Evolutionary conservation across 2,329 filamentous ascomycete genomes (phyloP).

Genomic region (Sarocladiaceae sp.): DNA sequence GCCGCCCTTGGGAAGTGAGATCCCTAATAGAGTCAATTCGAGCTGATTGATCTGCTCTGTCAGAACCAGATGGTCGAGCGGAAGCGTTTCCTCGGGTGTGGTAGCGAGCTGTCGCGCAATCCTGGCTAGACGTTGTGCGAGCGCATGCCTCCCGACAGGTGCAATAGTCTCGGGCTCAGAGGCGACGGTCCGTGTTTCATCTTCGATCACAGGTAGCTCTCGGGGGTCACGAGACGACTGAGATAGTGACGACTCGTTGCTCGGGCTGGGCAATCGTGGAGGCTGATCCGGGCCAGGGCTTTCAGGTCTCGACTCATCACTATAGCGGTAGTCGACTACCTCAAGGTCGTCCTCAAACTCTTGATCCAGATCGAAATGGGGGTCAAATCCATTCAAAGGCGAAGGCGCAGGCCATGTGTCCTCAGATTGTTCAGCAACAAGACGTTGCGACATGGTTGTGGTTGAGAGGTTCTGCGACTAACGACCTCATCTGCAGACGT

Average conservation of each 20-base stretch:
- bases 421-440: not conserved
- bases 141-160: not conserved
- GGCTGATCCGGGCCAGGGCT: not conserved
- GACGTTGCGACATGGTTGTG: not conserved
- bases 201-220: not conserved
- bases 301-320: not conserved
- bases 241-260: not conserved
- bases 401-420: not conserved
- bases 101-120: slow-evolving; percentile 1
- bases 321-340: not conserved
- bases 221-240: not conserved
- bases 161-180: not conserved
- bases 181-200: not conserved
- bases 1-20: not conserved
- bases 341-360: not conserved
- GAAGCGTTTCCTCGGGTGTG: not conserved
- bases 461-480: not conserved
- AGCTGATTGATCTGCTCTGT: slow-evolving; percentile 33
- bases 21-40: slow-evolving; percentile 21
- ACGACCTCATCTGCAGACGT: not conserved
- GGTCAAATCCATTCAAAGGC: not conserved
- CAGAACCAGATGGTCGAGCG: slow-evolving; percentile 30
- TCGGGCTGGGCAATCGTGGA: slow-evolving; percentile 3
- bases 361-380: too few relatives aligned
- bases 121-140: slow-evolving; percentile 4